Percentiles rank a stretch among this genome's conserved stretches.
phyloP scores from a whole-genome alignment of 345 rosid species.

The Cardamine chenopodiifolia region DNA sequence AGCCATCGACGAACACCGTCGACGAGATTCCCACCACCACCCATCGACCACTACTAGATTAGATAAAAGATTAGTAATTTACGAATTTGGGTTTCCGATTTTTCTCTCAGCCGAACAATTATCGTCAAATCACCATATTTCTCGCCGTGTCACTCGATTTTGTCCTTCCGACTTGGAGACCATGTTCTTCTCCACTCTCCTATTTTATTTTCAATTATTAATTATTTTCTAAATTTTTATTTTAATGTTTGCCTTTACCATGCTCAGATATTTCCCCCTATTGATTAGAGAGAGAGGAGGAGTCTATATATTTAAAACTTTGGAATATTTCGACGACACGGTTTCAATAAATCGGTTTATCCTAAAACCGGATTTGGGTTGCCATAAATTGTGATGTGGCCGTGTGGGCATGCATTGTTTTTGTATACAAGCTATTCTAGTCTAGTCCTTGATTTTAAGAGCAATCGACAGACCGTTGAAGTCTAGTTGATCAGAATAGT shows the following conservation, averaged over 20 bases:
- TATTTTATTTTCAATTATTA: background rate
- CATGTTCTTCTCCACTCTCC: constrained; percentile 34
- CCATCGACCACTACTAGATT: constrained; percentile 50
- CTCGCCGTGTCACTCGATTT: constrained; percentile 21
- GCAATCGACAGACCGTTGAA: too few relatives aligned
- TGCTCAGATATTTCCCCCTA: constrained; percentile 30
- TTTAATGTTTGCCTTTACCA: background rate
- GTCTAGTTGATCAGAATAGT: too few relatives aligned
- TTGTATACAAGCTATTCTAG: background rate
- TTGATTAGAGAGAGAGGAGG: constrained; percentile 22
- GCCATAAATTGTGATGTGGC: background rate
- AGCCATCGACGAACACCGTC: constrained; percentile 92
- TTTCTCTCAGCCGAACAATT: constrained; percentile 38
- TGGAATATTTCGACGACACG: constrained; percentile 14
- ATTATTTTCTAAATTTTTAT: background rate
- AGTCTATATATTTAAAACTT: background rate
- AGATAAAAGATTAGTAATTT: constrained; percentile 25
- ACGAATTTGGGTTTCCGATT: constrained; percentile 40
- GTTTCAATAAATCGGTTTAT: background rate
- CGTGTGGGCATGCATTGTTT: constrained; percentile 14
- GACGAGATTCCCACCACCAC: constrained; percentile 73
- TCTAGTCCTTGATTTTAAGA: too few relatives aligned
- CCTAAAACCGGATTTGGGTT: constrained; percentile 2
- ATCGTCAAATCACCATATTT: constrained; percentile 33
- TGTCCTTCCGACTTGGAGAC: constrained; percentile 36